Conservation (phyloP, 1,139 yeast genomes). For the Hemisphaericaspora xylofermentans region DNA sequence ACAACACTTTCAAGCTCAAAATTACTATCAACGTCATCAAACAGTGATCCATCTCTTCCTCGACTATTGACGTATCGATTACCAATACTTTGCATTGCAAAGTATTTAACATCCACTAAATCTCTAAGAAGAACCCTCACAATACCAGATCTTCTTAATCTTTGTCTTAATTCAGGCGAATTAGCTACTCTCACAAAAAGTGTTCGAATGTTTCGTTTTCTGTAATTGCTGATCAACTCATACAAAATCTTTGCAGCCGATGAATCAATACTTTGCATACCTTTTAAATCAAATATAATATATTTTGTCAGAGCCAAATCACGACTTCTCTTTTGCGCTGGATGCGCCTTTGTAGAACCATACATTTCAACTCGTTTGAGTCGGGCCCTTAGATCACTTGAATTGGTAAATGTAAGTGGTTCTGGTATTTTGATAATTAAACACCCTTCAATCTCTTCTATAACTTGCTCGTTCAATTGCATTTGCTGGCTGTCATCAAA, state of each 20-base stretch:
- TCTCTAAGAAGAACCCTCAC: constrained; percentile 25
- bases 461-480: constrained; percentile 36
- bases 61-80: constrained; percentile 5
- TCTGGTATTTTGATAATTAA: constrained; percentile 87
- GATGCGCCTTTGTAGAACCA: constrained; percentile 83
- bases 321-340: constrained; percentile 65
- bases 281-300: constrained; percentile 79
- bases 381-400: constrained; percentile 77
- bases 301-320: constrained; percentile 57
- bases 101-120: constrained; percentile 29
- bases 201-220: constrained; percentile 55
- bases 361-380: constrained; percentile 76
- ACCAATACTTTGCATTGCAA: constrained; percentile 21
- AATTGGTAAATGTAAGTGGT: constrained; percentile 88
- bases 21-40: constrained; percentile 3
- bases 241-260: constrained; percentile 77
- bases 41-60: neutral
- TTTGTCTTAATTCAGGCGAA: constrained; percentile 29
- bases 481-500: constrained; percentile 40
- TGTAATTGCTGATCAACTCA: constrained; percentile 58
- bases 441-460: constrained; percentile 83
- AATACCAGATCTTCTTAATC: constrained; percentile 37
- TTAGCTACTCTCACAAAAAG: constrained; percentile 65
- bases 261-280: constrained; percentile 86
- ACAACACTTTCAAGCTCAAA: constrained; percentile 15